Evolutionary conservation across 2,329 filamentous ascomycete species (phyloP).

Genomic region (Aspergillus caelatus): DNA sequence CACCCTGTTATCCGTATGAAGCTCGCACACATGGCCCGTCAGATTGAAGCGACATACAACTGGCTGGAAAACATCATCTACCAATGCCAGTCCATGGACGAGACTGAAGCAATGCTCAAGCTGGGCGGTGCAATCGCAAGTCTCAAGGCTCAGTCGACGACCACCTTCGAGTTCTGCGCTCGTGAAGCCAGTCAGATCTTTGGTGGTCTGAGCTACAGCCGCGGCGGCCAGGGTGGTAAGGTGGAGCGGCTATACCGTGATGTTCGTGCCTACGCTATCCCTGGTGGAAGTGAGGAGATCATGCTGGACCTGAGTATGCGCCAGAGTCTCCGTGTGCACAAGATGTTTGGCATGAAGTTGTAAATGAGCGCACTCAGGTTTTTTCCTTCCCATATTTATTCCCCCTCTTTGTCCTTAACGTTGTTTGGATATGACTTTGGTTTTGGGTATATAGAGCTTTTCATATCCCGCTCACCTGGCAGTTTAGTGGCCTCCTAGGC

Average conservation of each 20-base stretch:
- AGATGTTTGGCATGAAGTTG: slow-evolving; percentile 94
- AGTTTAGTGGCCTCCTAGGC: not conserved
- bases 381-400: slow-evolving; percentile 5
- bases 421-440: slow-evolving; percentile 11
- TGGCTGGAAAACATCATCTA: slow-evolving; percentile 96
- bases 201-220: slow-evolving; percentile 86
- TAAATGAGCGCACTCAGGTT: slow-evolving; percentile 47
- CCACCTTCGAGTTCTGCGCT: slow-evolving; percentile 97
- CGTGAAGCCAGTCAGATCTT: slow-evolving; percentile 97
- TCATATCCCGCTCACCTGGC: not conserved
- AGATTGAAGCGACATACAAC: slow-evolving; percentile 95
- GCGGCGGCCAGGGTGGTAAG: slow-evolving; percentile 93
- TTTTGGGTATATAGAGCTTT: slow-evolving; percentile 13
- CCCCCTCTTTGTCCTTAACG: not conserved
- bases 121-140: slow-evolving; percentile 92
- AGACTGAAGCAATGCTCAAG: slow-evolving; percentile 93
- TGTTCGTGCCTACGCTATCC: slow-evolving; percentile 93
- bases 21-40: slow-evolving; percentile 95
- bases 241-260: slow-evolving; percentile 93
- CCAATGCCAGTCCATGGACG: slow-evolving; percentile 90
- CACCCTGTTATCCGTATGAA: slow-evolving; percentile 98
- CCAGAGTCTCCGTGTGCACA: slow-evolving; percentile 83
- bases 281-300: slow-evolving; percentile 95
- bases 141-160: slow-evolving; percentile 90
- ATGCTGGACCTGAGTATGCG: slow-evolving; percentile 97